Evolutionary conservation across 441 rosid species (phyloP).

Genomic region (Codiaeum variegatum): DNA sequence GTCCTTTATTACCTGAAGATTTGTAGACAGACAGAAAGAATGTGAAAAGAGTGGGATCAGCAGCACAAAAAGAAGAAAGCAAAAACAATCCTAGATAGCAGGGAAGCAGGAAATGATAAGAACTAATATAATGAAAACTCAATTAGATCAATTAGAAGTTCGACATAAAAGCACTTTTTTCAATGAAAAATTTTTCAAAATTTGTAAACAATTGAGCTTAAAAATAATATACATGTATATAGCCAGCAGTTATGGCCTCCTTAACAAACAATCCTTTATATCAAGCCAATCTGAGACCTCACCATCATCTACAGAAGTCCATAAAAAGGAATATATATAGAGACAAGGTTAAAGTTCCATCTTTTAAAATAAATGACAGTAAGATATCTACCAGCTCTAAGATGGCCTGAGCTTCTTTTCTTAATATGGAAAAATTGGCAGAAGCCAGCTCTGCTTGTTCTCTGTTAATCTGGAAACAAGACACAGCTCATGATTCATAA

Average conservation of each 20-base stretch:
- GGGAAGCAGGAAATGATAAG: not conserved
- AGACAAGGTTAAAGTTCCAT: not conserved
- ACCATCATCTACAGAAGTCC: not conserved
- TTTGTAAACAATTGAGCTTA: not conserved
- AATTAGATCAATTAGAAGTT: not conserved
- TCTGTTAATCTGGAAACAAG: conserved; percentile 63
- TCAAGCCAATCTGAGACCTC: conserved; percentile 5
- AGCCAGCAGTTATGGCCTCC: not conserved
- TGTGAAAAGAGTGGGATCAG: not conserved
- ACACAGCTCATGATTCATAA: conserved; percentile 13
- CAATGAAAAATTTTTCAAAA: not conserved
- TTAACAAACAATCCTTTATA: not conserved
- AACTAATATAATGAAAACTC: not conserved
- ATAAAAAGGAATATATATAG: not conserved
- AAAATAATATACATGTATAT: not conserved
- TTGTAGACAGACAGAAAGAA: conserved; percentile 5
- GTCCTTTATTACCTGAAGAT: conserved; percentile 76
- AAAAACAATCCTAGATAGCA: not conserved
- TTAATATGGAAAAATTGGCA: conserved; percentile 74
- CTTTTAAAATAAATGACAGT: not conserved
- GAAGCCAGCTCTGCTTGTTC: conserved; percentile 88
- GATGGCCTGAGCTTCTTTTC: conserved; percentile 86
- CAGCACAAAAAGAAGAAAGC: not conserved
- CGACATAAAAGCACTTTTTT: not conserved
- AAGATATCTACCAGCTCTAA: conserved; percentile 71